Evolutionary conservation across 1,284 basidiomycete species (phyloP).

Genomic region (Volvariella surrecta): DNA sequence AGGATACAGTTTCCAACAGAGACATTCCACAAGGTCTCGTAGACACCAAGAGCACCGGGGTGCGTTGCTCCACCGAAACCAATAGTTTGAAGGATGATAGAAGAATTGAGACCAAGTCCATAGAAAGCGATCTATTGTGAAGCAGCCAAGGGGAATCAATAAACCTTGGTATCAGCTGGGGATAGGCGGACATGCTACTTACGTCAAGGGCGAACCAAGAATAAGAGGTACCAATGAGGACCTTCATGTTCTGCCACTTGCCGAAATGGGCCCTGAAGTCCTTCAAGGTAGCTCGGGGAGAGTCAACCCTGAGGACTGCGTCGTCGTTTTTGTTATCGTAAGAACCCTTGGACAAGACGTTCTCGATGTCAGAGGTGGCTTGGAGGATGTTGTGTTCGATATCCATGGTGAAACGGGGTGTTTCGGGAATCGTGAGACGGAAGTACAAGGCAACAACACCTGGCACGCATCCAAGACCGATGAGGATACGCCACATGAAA

Average conservation of each 20-base stretch:
- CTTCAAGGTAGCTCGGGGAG: conserved; percentile 52
- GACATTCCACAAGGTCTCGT: conserved; percentile 43
- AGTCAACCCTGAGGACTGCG: conserved; percentile 46
- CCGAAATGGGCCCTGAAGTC: conserved; percentile 62
- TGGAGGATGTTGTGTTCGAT: conserved; percentile 78
- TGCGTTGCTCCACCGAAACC: conserved; percentile 40
- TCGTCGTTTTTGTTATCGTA: conserved; percentile 49
- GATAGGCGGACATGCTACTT: too few relatives aligned
- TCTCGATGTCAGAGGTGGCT: conserved; percentile 59
- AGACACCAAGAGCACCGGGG: conserved; percentile 31
- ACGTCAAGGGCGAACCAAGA: conserved; percentile 78
- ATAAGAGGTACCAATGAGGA: conserved; percentile 54
- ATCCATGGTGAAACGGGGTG: conserved; percentile 86
- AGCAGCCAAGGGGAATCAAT: neutral
- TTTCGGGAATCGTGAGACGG: conserved; percentile 73
- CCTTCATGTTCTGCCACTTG: conserved; percentile 56
- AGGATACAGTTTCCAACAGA: conserved; percentile 63
- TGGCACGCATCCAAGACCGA: conserved; percentile 65
- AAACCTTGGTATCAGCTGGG: too few relatives aligned
- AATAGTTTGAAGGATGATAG: conserved; percentile 51
- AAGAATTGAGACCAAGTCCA: conserved; percentile 76
- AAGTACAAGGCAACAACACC: conserved; percentile 64
- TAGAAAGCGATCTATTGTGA: conserved; percentile 67
- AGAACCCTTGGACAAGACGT: conserved; percentile 49
- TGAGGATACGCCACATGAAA: conserved; percentile 61